These are phyloP conservation scores for Musa itinerans DNA, from an alignment of 176 grass and related monocot genomes.

Conservation along the genomic window DNA sequence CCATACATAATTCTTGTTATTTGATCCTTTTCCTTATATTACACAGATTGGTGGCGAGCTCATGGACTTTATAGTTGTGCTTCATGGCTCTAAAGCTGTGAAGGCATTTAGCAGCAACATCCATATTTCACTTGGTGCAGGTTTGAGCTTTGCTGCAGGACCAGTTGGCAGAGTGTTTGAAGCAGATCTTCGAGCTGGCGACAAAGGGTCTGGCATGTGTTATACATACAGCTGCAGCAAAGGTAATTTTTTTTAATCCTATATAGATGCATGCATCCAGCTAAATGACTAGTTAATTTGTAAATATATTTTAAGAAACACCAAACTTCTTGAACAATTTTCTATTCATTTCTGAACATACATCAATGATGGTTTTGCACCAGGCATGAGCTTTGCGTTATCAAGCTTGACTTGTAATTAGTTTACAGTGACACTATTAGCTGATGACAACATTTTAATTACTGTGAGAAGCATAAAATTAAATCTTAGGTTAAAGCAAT, in stretches of 20 bases:
- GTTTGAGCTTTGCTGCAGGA: constrained; percentile 73
- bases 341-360: no score
- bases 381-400: no score
- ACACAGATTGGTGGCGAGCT: constrained; percentile 63
- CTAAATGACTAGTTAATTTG: no score
- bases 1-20: not conserved
- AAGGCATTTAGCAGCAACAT: constrained; percentile 68
- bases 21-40: constrained; percentile 10
- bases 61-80: constrained; percentile 85
- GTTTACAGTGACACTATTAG: no score
- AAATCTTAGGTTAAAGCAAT: no score
- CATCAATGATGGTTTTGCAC: no score
- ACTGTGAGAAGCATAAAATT: no score
- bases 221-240: constrained; percentile 96
- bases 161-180: constrained; percentile 82
- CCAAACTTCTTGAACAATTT: no score
- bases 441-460: no score
- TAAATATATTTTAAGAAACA: no score
- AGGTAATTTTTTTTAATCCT: constrained; percentile 33
- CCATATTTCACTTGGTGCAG: constrained; percentile 80
- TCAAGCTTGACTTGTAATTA: no score
- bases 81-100: constrained; percentile 52
- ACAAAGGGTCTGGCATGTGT: constrained; percentile 68
- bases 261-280: not conserved
- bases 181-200: constrained; percentile 70